phyloP scores from a whole-genome alignment of 768 basidiomycete genomes.

The Udeniomyces megalosporus region DNA sequence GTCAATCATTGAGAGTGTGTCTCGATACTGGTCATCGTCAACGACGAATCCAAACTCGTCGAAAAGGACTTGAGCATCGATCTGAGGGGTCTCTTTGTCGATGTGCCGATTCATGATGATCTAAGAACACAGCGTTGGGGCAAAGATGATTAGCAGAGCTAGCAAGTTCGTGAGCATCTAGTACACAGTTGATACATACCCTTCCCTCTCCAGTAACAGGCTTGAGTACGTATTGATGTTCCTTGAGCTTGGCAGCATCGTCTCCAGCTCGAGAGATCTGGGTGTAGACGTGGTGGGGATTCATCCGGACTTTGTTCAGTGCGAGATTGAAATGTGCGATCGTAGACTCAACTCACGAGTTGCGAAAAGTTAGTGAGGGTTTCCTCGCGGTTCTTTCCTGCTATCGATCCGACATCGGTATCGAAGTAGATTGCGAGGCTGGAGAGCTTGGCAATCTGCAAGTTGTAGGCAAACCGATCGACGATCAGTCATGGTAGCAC shows the following conservation, averaged over 20 bases:
- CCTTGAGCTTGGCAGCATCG: conserved; percentile 10
- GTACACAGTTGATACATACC: conserved; percentile 40
- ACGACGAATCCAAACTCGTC: conserved; percentile 83
- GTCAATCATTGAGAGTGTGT: conserved; percentile 78
- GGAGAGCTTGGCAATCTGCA: conserved; percentile 63
- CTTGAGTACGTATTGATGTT: conserved; percentile 85
- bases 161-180: too few relatives aligned
- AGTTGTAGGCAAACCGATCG: conserved; percentile 3
- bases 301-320: not conserved
- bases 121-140: too few relatives aligned
- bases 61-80: conserved; percentile 73
- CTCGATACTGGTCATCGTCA: conserved; percentile 86
- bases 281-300: not conserved
- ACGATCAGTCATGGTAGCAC: not conserved
- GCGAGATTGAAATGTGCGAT: not conserved
- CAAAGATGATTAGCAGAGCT: too few relatives aligned
- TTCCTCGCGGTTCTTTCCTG: conserved; percentile 38
- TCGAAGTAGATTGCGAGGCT: conserved; percentile 89
- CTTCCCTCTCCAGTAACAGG: conserved; percentile 91
- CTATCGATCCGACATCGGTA: conserved; percentile 70
- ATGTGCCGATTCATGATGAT: conserved; percentile 66
- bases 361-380: conserved; percentile 11
- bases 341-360: not conserved
- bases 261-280: conserved; percentile 42
- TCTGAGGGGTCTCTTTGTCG: conserved; percentile 57